Evolutionary conservation across 75 land plant genomes (phyloP).

Genomic region (Cunninghamia lanceolata): DNA sequence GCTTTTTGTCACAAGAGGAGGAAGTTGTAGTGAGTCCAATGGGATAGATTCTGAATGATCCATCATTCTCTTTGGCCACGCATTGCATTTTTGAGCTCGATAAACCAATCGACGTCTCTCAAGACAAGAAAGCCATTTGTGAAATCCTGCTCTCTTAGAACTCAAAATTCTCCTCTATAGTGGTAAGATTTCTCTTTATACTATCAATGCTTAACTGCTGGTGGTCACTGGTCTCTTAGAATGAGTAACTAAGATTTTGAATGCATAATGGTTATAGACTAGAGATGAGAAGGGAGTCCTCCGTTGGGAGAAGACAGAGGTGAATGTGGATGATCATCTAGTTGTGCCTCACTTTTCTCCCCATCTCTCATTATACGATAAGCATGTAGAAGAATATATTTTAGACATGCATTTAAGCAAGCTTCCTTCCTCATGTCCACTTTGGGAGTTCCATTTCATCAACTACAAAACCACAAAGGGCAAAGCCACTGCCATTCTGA

Average conservation of each 20-base stretch:
- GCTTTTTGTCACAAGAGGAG: too few relatives aligned
- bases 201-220: too few relatives aligned
- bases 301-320: not conserved
- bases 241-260: too few relatives aligned
- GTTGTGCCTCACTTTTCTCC: not conserved
- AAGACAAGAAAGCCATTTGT: not conserved
- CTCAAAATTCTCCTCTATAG: not conserved
- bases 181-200: not conserved
- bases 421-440: conserved; percentile 50
- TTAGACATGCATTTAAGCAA: conserved; percentile 24
- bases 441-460: too few relatives aligned
- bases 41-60: not conserved
- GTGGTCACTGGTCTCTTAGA: too few relatives aligned
- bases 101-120: not conserved
- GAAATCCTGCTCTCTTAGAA: not conserved
- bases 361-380: not conserved
- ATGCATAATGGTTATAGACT: not conserved
- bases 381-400: conserved; percentile 54
- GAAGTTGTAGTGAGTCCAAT: too few relatives aligned
- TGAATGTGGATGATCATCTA: not conserved
- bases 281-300: not conserved
- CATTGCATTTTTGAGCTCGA: not conserved
- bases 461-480: conserved; percentile 45
- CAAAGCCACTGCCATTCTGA: conserved; percentile 32
- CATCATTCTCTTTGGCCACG: not conserved